A percentile compares a stretch with the other conserved stretches of the same genome.
Conservation (phyloP, 495 filamentous ascomycete genomes). For the Penicillium tannophilum region DNA sequence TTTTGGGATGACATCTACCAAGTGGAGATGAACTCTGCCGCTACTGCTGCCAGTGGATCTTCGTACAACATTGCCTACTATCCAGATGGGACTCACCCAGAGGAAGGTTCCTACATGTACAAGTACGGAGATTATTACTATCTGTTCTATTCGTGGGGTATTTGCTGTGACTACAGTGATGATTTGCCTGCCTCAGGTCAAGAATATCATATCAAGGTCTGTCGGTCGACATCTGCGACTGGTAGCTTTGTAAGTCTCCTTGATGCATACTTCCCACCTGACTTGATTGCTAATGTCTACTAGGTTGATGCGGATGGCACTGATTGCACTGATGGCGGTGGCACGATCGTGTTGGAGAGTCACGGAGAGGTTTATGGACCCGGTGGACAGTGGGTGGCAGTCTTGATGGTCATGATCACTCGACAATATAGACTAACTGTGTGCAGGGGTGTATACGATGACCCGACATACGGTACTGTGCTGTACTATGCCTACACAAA, state of each 20-base stretch:
- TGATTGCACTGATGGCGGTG: slow-evolving; percentile 61
- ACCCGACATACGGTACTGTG: slow-evolving; percentile 51
- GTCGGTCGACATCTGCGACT: slow-evolving; percentile 57
- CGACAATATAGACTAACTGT: slow-evolving; percentile 12
- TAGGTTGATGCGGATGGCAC: slow-evolving; percentile 59
- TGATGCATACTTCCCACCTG: not conserved
- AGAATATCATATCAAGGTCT: slow-evolving; percentile 74
- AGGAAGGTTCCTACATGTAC: slow-evolving; percentile 64
- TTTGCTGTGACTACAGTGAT: slow-evolving; percentile 64
- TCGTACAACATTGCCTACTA: slow-evolving; percentile 59
- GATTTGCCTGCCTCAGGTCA: slow-evolving; percentile 54
- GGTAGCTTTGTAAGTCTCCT: slow-evolving; percentile 52
- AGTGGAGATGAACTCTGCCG: slow-evolving; percentile 54
- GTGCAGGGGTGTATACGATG: slow-evolving; percentile 49
- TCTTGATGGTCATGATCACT: not conserved
- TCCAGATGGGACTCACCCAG: slow-evolving; percentile 50
- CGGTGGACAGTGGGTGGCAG: slow-evolving; percentile 60
- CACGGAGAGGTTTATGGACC: slow-evolving; percentile 71
- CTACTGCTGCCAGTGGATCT: slow-evolving; percentile 38
- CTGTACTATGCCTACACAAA: slow-evolving; percentile 76
- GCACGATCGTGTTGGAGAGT: slow-evolving; percentile 62
- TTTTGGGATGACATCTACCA: slow-evolving; percentile 75
- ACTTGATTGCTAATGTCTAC: not conserved
- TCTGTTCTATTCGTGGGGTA: slow-evolving; percentile 67
- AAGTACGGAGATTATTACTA: slow-evolving; percentile 64